Conservation (phyloP, 148 eudicot species). For the Rhododendron griersonianum region DNA sequence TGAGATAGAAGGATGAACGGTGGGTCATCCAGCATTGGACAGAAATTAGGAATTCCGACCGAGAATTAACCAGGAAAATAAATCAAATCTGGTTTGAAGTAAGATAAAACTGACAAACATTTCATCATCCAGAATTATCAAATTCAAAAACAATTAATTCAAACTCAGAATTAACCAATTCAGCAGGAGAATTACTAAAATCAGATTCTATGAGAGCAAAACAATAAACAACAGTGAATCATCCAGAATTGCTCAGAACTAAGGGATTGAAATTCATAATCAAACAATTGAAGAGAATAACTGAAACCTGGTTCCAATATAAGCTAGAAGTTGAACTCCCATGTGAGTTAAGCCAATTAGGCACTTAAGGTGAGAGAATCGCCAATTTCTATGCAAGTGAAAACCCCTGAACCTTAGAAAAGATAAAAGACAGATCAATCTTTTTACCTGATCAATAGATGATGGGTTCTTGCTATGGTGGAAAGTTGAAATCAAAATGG, state of each 20-base stretch:
- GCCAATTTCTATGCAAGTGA: neutral
- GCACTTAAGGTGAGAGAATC: neutral
- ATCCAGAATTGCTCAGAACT: neutral
- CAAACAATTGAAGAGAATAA: neutral
- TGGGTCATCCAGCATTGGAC: neutral
- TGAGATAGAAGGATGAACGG: neutral
- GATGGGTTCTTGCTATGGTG: constrained; percentile 86
- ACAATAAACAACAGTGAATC: neutral
- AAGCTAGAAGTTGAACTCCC: neutral
- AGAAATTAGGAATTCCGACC: neutral
- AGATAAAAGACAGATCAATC: neutral
- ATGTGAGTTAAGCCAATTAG: neutral
- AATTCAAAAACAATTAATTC: neutral
- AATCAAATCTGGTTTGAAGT: neutral
- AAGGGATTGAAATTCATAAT: neutral
- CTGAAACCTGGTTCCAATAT: neutral
- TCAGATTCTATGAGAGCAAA: neutral
- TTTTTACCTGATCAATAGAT: constrained; percentile 87
- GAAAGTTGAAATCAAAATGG: constrained; percentile 81
- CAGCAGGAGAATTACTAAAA: neutral
- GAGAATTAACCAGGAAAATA: neutral
- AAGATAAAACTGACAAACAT: neutral
- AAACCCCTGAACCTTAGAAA: neutral
- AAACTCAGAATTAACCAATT: neutral
- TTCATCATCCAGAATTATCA: neutral